phyloP scores from a whole-genome alignment of 1,284 basidiomycete species.

The Apiotrichum brassicae region DNA sequence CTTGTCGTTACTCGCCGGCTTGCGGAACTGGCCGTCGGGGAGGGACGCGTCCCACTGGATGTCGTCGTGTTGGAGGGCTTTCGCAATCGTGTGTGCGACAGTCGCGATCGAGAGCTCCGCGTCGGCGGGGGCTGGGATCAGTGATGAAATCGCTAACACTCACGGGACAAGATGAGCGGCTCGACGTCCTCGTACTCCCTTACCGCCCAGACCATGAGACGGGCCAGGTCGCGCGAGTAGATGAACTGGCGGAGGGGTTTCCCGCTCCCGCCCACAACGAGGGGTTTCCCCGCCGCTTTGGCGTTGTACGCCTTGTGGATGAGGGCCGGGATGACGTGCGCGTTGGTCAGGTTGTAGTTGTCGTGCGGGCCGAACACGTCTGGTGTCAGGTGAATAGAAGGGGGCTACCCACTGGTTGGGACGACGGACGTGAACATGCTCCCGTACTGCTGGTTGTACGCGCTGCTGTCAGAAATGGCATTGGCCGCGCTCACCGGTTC shows the following conservation, averaged over 20 bases:
- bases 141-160: conserved; percentile 7
- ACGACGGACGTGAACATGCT: conserved; percentile 86
- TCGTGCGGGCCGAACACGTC: conserved; percentile 71
- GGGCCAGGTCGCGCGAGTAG: conserved; percentile 85
- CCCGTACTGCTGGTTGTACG: conserved; percentile 84
- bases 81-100: conserved; percentile 75
- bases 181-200: conserved; percentile 81
- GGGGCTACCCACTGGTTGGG: conserved; percentile 57
- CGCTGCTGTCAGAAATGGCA: conserved; percentile 49
- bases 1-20: conserved; percentile 87
- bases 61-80: conserved; percentile 60
- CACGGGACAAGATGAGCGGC: conserved; percentile 78
- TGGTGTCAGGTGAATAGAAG: conserved; percentile 2
- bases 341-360: conserved; percentile 63
- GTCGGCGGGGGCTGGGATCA: conserved; percentile 52
- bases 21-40: conserved; percentile 81
- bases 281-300: conserved; percentile 73
- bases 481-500: conserved; percentile 60
- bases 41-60: conserved; percentile 44
- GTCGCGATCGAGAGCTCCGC: conserved; percentile 83
- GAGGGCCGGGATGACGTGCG: conserved; percentile 83
- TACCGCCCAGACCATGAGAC: conserved; percentile 85
- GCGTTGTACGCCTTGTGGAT: conserved; percentile 84
- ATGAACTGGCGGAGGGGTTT: conserved; percentile 88
- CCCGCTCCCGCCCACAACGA: conserved; percentile 75